phyloP scores from a whole-genome alignment of 2,329 filamentous ascomycete genomes.

The Daldinia sp. region DNA sequence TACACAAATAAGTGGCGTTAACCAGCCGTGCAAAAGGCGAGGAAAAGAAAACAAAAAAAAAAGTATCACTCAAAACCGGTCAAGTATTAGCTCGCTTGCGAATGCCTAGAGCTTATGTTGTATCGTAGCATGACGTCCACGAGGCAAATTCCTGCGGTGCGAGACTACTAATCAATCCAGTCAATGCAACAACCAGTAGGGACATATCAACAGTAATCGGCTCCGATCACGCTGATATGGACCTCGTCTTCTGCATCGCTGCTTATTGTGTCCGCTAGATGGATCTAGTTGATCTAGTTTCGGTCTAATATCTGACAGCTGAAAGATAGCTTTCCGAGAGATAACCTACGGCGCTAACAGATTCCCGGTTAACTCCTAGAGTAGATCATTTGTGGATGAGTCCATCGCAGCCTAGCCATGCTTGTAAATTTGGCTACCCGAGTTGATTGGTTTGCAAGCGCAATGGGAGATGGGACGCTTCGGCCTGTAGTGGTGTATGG shows the following conservation, averaged over 20 bases:
- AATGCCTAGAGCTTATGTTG: constrained; percentile 23
- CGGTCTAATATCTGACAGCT: constrained; percentile 40
- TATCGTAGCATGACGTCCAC: constrained; percentile 5
- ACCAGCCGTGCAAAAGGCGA: constrained; percentile 11
- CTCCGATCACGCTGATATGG: constrained; percentile 39
- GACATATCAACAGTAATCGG: constrained; percentile 25
- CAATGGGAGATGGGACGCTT: constrained; percentile 40
- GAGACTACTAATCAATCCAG: constrained; percentile 22
- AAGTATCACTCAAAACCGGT: not conserved
- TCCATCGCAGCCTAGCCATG: constrained; percentile 36
- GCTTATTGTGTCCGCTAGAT: constrained; percentile 29
- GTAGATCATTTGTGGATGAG: constrained; percentile 37
- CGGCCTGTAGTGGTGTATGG: constrained; percentile 35
- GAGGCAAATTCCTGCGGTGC: constrained; percentile 20
- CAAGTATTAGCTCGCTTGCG: constrained; percentile 28
- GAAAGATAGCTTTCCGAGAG: constrained; percentile 35
- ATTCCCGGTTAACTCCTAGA: constrained; percentile 32
- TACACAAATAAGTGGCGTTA: constrained; percentile 9
- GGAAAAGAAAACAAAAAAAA: constrained; percentile 3
- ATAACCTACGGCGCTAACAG: constrained; percentile 37
- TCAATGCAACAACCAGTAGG: constrained; percentile 20
- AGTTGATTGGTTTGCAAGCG: constrained; percentile 40
- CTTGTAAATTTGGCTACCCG: constrained; percentile 24
- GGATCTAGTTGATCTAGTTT: constrained; percentile 28
- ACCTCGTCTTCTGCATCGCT: constrained; percentile 21